These are phyloP conservation scores for Gamarada debralockiae DNA, from an alignment of 495 filamentous ascomycete species.

Conservation along the genomic window DNA sequence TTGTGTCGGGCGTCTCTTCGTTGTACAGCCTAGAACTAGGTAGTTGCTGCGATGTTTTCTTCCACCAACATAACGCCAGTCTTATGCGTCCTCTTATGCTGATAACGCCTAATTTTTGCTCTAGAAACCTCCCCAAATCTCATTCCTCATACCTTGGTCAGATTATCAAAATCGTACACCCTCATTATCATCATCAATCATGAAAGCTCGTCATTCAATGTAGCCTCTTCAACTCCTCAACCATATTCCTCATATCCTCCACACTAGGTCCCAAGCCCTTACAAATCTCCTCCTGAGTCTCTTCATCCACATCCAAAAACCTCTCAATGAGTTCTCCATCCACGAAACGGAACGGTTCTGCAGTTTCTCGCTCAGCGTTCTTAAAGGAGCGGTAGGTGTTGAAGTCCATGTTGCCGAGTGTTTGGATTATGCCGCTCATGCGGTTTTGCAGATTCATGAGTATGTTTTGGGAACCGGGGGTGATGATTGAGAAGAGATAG, in stretches of 20 bases:
- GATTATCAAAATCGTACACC: neutral
- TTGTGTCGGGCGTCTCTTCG: too few relatives aligned
- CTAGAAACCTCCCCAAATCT: neutral
- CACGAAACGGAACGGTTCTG: constrained; percentile 81
- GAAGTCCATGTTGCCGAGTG: constrained; percentile 58
- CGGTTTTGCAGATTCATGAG: constrained; percentile 78
- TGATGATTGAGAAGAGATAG: constrained; percentile 81
- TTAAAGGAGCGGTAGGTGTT: constrained; percentile 74
- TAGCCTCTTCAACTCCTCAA: constrained; percentile 71
- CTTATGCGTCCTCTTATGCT: neutral
- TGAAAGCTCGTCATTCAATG: constrained; percentile 37
- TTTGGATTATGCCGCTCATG: constrained; percentile 33
- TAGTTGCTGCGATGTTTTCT: too few relatives aligned
- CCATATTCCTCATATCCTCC: constrained; percentile 65
- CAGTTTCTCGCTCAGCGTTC: constrained; percentile 61
- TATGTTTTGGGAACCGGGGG: constrained; percentile 64
- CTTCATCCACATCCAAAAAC: constrained; percentile 68
- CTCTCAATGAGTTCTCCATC: constrained; percentile 88
- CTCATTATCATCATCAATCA: neutral
- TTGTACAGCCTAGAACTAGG: too few relatives aligned
- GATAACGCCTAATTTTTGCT: too few relatives aligned
- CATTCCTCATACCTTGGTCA: neutral
- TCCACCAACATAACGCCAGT: too few relatives aligned
- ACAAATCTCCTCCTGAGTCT: constrained; percentile 62
- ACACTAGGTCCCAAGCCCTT: constrained; percentile 58